A percentile compares a stretch with the other conserved stretches of the same genome.
Conservation (phyloP, 257 asterid genomes). For the Plantago elongata region DNA sequence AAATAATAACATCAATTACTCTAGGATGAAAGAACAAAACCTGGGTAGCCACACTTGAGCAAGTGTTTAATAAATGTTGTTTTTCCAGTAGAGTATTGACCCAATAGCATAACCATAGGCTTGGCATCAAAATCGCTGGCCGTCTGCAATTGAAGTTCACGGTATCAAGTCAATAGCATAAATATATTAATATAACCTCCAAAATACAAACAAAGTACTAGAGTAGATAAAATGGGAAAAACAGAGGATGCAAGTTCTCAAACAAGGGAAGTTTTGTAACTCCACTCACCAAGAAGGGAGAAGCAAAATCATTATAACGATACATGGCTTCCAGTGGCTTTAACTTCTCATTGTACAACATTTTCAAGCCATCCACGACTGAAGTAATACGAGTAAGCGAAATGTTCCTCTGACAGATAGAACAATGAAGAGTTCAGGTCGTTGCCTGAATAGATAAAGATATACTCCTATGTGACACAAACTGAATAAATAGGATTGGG, state of each 20-base stretch:
- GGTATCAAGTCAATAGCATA: slow-evolving; percentile 17
- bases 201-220: not conserved
- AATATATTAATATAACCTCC: not conserved
- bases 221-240: not conserved
- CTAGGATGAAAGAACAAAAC: slow-evolving; percentile 27
- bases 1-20: not conserved
- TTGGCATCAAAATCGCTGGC: slow-evolving; percentile 88
- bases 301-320: slow-evolving; percentile 77
- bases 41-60: slow-evolving; percentile 80
- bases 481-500: no score
- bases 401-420: slow-evolving; percentile 42
- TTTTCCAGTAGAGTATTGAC: slow-evolving; percentile 97
- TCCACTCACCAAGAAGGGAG: slow-evolving; percentile 73
- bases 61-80: slow-evolving; percentile 91
- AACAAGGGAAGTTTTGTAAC: not conserved
- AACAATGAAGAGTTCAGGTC: slow-evolving; percentile 22
- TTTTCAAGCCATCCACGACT: slow-evolving; percentile 77
- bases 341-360: slow-evolving; percentile 69
- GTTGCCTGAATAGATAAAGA: slow-evolving; percentile 7
- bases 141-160: slow-evolving; percentile 41
- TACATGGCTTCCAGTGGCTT: slow-evolving; percentile 84
- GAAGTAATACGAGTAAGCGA: slow-evolving; percentile 66
- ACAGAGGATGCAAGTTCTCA: slow-evolving; percentile 4
- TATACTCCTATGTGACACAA: no score
- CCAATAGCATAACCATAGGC: slow-evolving; percentile 99